Evolutionary conservation across 768 basidiomycete genomes (phyloP), one percentile per base, ranked within the genome.

Genomic region (Mycena epipterygia): DNA sequence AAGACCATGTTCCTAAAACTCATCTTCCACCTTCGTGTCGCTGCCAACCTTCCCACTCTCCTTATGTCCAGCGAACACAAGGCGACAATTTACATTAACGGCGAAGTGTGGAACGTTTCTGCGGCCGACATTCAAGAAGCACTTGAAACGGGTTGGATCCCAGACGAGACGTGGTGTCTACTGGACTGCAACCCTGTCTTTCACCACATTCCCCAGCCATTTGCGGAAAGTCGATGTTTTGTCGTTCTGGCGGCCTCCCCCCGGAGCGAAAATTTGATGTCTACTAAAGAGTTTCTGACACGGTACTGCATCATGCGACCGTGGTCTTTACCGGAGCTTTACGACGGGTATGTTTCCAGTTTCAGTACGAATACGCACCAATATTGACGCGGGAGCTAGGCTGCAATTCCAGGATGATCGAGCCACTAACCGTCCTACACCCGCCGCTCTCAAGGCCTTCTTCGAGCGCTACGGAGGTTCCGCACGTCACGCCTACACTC

Each of bases 11-110:
- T 52, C 52, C 44, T 37, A 19, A 46, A 23, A 7, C 16, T 29
- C 48, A 48, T 30, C 58, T 27, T 51, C 8, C 13, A 16, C 55
- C 39, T 48, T 55, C 55, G n/a, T 41, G n/a, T 37, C 37, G 63
- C 64, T 60, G 48, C 51, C 62, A 48, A 48, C 44, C 44, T 48
- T 19, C 44, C 44, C 11, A 48, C 23, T 48, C 44, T 48, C 8
- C 44, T 11, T n/a, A 48, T 48, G 44, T 6, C 21, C 23, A 23
- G 11, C 21, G 19, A 19, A n/a, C 8, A 9, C 11, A 7, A 21
- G 11, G 44, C 23, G 23, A 48, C 44, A 8, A 8, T 48, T 11
- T 48, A 21, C 21, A 19, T 48, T 8, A 9, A 23, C 21, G 44
- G 44, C 44, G 23, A 8, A 48, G 44, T 23, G 11, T 48, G 44